phyloP scores from a whole-genome alignment of 75 land plant species.

The Sequoia sempervirens region DNA sequence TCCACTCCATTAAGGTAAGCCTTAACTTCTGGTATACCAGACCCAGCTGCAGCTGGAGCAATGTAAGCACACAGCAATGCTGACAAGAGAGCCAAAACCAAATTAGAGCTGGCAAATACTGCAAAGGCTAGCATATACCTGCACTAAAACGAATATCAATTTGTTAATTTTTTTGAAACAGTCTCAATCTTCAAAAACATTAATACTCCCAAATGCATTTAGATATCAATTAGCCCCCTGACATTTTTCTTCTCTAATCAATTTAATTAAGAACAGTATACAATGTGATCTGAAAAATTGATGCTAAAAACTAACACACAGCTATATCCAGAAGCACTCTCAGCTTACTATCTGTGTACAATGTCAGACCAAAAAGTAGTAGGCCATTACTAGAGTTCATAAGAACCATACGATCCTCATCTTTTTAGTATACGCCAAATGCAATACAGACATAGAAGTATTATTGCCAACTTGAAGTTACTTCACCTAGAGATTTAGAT shows the following conservation, averaged over 20 bases:
- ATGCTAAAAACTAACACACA: too few relatives aligned
- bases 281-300: too few relatives aligned
- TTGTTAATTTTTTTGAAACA: background rate
- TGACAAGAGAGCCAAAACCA: slow-evolving; percentile 40
- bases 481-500: background rate
- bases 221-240: background rate
- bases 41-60: slow-evolving; percentile 83
- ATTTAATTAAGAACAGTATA: background rate
- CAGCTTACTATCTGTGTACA: background rate
- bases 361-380: background rate
- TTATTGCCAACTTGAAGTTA: background rate
- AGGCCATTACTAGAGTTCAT: background rate
- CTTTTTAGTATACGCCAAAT: background rate
- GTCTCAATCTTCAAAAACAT: background rate
- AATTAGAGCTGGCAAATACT: slow-evolving; percentile 39
- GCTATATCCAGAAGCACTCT: too few relatives aligned
- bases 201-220: background rate
- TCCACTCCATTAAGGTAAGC: slow-evolving; percentile 86
- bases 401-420: background rate
- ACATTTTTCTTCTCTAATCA: background rate
- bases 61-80: slow-evolving; percentile 60
- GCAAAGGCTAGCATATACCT: slow-evolving; percentile 54
- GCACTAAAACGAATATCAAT: slow-evolving; percentile 21
- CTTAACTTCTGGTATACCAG: slow-evolving; percentile 84
- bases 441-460: background rate